phyloP scores from a whole-genome alignment of 345 rosid genomes.

The Bruguiera gymnorhiza region DNA sequence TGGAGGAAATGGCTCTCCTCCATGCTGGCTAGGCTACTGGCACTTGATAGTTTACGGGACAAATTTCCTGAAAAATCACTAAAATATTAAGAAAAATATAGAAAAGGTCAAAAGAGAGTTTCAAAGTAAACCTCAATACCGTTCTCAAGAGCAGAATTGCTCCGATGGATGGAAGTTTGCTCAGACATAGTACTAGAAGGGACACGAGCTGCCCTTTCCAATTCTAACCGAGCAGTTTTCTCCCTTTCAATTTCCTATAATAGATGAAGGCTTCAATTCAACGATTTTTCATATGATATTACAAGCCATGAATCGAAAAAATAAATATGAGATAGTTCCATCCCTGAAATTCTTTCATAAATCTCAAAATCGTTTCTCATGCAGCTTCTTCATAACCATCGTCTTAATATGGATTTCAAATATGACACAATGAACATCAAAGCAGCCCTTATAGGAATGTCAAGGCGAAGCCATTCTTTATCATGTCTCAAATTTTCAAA shows the following conservation, averaged over 20 bases:
- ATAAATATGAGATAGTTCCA: background rate
- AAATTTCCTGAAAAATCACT: slow-evolving; percentile 51
- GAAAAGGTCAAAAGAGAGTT: slow-evolving; percentile 13
- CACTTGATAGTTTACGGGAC: slow-evolving; percentile 71
- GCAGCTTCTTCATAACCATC: background rate
- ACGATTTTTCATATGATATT: background rate
- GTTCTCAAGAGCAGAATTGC: slow-evolving; percentile 58
- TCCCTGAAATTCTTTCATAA: background rate
- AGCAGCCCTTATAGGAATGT: background rate
- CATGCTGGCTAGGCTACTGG: slow-evolving; percentile 88
- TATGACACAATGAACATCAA: background rate
- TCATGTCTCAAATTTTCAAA: no score
- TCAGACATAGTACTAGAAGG: slow-evolving; percentile 55
- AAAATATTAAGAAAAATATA: slow-evolving; percentile 7
- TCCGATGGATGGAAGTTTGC: slow-evolving; percentile 51
- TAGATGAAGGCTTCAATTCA: slow-evolving; percentile 2
- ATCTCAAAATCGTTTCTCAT: background rate
- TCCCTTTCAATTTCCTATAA: slow-evolving; percentile 86
- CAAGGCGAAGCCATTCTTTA: background rate
- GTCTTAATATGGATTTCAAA: slow-evolving; percentile 1
- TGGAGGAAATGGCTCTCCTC: slow-evolving; percentile 97
- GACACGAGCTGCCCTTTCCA: slow-evolving; percentile 65
- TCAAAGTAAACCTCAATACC: slow-evolving; percentile 41
- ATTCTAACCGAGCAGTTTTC: slow-evolving; percentile 75
- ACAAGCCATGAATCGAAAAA: background rate